Evolutionary conservation across 2,329 filamentous ascomycete genomes (phyloP).

Genomic region (Fusarium burgessii): DNA sequence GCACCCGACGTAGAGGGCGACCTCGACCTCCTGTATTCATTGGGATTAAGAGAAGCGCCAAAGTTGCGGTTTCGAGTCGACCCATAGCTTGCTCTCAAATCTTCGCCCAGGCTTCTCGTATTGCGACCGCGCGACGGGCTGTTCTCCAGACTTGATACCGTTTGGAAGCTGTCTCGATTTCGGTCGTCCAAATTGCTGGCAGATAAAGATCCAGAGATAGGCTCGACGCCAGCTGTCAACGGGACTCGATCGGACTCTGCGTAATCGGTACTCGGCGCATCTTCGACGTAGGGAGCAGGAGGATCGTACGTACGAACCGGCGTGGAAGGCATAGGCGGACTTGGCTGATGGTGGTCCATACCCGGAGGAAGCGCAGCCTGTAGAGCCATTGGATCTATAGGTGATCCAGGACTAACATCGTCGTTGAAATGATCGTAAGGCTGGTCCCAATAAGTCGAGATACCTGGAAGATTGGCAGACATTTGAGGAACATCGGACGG

Average conservation of each 20-base stretch:
- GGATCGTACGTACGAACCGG: slow-evolving; percentile 47
- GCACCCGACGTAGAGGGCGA: slow-evolving; percentile 74
- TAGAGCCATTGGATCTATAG: slow-evolving; percentile 65
- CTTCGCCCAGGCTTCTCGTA: slow-evolving; percentile 65
- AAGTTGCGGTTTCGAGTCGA: slow-evolving; percentile 66
- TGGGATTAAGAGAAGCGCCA: slow-evolving; percentile 67
- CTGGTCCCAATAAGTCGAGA: slow-evolving; percentile 67
- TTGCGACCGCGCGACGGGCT: slow-evolving; percentile 63
- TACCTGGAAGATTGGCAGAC: slow-evolving; percentile 54
- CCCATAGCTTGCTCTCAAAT: slow-evolving; percentile 69
- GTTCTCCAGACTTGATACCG: slow-evolving; percentile 66
- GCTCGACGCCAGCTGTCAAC: slow-evolving; percentile 66
- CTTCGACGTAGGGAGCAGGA: slow-evolving; percentile 53
- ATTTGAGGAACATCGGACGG: slow-evolving; percentile 31
- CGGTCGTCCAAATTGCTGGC: slow-evolving; percentile 56
- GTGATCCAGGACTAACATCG: slow-evolving; percentile 57
- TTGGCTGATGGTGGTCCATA: slow-evolving; percentile 52
- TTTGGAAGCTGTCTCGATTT: slow-evolving; percentile 68
- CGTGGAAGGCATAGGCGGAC: slow-evolving; percentile 35
- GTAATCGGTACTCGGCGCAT: slow-evolving; percentile 51
- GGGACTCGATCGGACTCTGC: slow-evolving; percentile 71
- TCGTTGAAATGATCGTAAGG: slow-evolving; percentile 57
- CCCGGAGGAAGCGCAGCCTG: slow-evolving; percentile 68
- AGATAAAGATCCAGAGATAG: slow-evolving; percentile 64
- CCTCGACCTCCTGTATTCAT: slow-evolving; percentile 66